phyloP scores from a whole-genome alignment of 2,329 filamentous ascomycete species.

The Trichoderma citrinoviride region DNA sequence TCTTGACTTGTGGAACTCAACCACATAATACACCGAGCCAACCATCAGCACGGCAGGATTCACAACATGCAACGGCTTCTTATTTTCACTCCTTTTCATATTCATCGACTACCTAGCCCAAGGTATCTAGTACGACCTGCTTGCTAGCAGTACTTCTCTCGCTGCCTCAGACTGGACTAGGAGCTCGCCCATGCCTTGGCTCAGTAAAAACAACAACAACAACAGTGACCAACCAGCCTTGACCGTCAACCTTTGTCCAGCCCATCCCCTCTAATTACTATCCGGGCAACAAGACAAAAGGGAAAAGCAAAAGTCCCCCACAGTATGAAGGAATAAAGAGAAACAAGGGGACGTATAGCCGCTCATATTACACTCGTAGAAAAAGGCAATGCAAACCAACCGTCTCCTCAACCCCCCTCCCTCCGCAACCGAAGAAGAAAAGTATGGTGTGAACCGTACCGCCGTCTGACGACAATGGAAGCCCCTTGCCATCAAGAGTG shows the following conservation, averaged over 20 bases:
- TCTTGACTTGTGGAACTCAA: no score
- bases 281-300: neutral
- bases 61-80: no score
- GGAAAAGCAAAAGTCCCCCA: neutral
- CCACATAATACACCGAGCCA: no score
- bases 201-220: neutral
- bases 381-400: neutral
- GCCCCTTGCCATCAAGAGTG: neutral
- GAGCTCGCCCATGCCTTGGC: neutral
- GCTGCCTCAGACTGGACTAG: no score
- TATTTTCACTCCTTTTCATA: no score
- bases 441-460: conserved; percentile 12
- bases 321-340: neutral
- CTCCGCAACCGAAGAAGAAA: neutral
- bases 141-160: no score
- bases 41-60: no score
- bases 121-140: no score
- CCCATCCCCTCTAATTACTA: conserved; percentile 11
- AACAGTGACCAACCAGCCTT: no score
- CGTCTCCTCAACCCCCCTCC: neutral
- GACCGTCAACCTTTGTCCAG: neutral
- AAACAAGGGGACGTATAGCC: neutral
- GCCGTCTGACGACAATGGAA: conserved; percentile 4
- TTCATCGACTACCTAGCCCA: no score
- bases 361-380: conserved; percentile 20